phyloP scores from a whole-genome alignment of 2,329 filamentous ascomycete genomes.

The Pseudogymnoascus sp. region DNA sequence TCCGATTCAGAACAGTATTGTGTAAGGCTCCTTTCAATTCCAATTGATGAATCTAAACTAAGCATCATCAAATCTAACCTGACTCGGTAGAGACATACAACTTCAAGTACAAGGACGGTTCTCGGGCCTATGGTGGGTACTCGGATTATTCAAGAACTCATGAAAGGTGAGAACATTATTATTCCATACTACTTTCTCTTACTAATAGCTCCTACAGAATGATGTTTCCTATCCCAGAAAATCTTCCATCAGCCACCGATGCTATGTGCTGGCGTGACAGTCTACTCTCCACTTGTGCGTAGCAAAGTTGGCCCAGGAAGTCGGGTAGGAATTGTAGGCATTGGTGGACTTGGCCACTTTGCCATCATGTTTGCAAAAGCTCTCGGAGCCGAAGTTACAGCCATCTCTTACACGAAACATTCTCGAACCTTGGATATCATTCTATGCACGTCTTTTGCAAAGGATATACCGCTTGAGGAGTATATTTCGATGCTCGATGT shows the following conservation, averaged over 20 bases:
- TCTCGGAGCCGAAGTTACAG: slow-evolving; percentile 58
- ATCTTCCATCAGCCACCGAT: slow-evolving; percentile 55
- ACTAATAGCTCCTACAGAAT: slow-evolving; percentile 44
- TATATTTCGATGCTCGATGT: slow-evolving; percentile 51
- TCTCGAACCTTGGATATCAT: slow-evolving; percentile 36
- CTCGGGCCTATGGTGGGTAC: background rate
- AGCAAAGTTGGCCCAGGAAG: slow-evolving; percentile 60
- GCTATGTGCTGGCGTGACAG: slow-evolving; percentile 60
- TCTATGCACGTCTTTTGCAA: slow-evolving; percentile 43
- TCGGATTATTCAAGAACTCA: background rate
- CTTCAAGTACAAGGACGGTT: slow-evolving; percentile 6
- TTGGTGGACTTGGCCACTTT: slow-evolving; percentile 66
- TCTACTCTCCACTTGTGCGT: slow-evolving; percentile 56
- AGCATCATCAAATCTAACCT: background rate
- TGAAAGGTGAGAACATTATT: background rate
- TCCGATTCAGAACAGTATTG: slow-evolving; percentile 45
- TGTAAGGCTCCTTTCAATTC: too few relatives aligned
- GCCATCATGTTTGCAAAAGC: slow-evolving; percentile 62
- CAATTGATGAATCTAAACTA: too few relatives aligned
- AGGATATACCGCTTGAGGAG: slow-evolving; percentile 49
- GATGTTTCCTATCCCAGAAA: slow-evolving; percentile 54
- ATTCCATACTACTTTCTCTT: background rate
- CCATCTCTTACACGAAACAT: slow-evolving; percentile 52
- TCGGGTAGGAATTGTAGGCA: slow-evolving; percentile 58
- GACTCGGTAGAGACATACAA: slow-evolving; percentile 5